Conservation (phyloP, 2,329 filamentous ascomycete genomes). For the Fusarium sp. region DNA sequence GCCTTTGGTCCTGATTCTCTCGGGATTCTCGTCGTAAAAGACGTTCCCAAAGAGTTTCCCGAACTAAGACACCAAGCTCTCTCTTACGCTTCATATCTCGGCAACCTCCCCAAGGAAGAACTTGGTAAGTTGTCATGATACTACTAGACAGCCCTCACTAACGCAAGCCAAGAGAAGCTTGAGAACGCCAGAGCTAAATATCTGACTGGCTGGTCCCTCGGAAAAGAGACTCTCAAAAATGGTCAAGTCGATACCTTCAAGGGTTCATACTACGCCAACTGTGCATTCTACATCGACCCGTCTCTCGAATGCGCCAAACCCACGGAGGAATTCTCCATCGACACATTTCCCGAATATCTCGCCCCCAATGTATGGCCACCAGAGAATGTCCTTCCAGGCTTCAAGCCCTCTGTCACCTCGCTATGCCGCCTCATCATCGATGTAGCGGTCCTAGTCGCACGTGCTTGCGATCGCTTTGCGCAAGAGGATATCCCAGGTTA, state of each 20-base stretch:
- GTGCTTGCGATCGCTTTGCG: constrained; percentile 90
- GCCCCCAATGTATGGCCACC: constrained; percentile 90
- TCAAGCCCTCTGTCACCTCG: constrained; percentile 75
- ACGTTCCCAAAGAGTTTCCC: constrained; percentile 78
- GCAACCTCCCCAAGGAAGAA: constrained; percentile 76
- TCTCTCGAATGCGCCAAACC: constrained; percentile 70
- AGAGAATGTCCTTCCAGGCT: constrained; percentile 75
- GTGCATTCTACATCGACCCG: constrained; percentile 78
- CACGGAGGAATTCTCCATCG: constrained; percentile 64
- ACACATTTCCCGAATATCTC: constrained; percentile 86
- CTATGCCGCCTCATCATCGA: constrained; percentile 90
- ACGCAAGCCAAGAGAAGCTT: constrained; percentile 57
- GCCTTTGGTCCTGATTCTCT: constrained; percentile 92
- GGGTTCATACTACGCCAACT: constrained; percentile 87
- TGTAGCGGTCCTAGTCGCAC: constrained; percentile 85
- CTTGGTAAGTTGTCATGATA: constrained; percentile 65
- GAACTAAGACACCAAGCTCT: constrained; percentile 78
- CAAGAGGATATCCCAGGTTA: constrained; percentile 82
- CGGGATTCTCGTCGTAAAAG: constrained; percentile 92
- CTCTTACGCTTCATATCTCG: constrained; percentile 89
- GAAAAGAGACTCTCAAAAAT: constrained; percentile 83
- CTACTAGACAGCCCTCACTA: neutral
- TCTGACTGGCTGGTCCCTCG: constrained; percentile 80
- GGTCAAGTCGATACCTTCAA: constrained; percentile 83
- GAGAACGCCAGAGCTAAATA: constrained; percentile 71